A percentile compares a stretch with the other conserved stretches of the same genome.
Evolutionary conservation across 2,329 filamentous ascomycete species (phyloP).

Genomic region (Arthrobotrys conoides): DNA sequence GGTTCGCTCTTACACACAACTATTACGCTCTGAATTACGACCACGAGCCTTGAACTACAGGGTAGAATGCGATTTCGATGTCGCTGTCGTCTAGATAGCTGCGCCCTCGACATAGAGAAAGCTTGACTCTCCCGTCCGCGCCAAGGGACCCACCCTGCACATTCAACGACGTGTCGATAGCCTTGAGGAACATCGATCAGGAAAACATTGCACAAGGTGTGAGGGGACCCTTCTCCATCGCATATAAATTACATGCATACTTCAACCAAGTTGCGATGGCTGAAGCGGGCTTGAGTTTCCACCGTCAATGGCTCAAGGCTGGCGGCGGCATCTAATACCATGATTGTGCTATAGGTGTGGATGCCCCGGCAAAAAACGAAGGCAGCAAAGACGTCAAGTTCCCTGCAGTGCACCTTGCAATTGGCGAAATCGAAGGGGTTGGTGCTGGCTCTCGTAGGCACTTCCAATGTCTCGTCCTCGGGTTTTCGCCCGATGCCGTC

Average conservation of each 20-base stretch:
- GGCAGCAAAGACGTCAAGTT: too few species aligned
- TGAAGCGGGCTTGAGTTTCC: constrained; percentile 29
- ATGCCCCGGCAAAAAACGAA: too few species aligned
- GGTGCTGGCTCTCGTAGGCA: too few species aligned
- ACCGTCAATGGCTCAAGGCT: background rate
- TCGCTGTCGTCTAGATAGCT: background rate
- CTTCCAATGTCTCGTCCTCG: too few species aligned
- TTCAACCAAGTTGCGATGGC: too few species aligned
- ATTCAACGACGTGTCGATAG: constrained; percentile 10
- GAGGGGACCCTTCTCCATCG: background rate
- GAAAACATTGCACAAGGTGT: constrained; percentile 47
- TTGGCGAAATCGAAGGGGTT: too few species aligned
- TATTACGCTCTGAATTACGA: constrained; percentile 15
- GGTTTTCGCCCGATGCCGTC: too few species aligned
- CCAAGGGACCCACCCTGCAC: constrained; percentile 33
- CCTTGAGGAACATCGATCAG: background rate
- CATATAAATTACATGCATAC: constrained; percentile 8
- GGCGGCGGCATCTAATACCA: too few species aligned
- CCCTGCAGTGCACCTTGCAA: too few species aligned
- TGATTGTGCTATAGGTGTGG: too few species aligned
- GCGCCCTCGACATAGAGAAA: constrained; percentile 19
- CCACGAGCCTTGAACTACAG: constrained; percentile 41
- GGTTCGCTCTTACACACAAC: constrained; percentile 17
- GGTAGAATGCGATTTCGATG: background rate
- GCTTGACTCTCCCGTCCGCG: constrained; percentile 45